These are phyloP conservation scores for Miamiensis avidus DNA, from an alignment of 169 alveolate genomes.

Conservation along the genomic window DNA sequence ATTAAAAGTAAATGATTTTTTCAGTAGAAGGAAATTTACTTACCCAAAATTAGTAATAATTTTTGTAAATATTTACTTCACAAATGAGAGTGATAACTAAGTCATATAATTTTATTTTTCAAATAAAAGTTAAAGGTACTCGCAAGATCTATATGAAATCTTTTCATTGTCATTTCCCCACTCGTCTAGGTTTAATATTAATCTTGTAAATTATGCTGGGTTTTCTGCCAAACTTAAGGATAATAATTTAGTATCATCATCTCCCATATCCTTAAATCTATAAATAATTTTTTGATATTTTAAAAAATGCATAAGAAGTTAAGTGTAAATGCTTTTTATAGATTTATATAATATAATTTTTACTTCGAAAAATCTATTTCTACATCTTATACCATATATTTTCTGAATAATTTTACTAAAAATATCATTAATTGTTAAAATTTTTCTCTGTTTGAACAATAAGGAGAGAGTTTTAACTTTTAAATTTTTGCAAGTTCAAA, in stretches of 20 bases:
- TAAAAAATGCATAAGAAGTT: no score
- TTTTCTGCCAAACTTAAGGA: background rate
- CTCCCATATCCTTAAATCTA: background rate
- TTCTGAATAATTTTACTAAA: background rate
- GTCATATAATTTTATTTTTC: background rate
- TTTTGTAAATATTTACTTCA: background rate
- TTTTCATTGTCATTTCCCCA: background rate
- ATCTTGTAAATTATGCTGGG: background rate
- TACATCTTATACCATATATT: background rate
- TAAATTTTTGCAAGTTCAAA: no score
- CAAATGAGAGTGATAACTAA: background rate
- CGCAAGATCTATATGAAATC: background rate
- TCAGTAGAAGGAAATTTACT: no score
- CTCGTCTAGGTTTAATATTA: no score
- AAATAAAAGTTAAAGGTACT: no score
- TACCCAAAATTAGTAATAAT: background rate
- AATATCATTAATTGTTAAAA: no score
- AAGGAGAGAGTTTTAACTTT: background rate
- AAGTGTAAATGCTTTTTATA: background rate
- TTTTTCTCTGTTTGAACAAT: background rate
- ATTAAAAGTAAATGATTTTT: no score
- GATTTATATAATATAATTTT: no score
- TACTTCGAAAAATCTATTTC: background rate
- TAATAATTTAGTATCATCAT: background rate
- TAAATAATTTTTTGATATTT: background rate